Evolutionary conservation across 495 filamentous ascomycete species (phyloP).

Genomic region (Sabuloglossum arenarium): DNA sequence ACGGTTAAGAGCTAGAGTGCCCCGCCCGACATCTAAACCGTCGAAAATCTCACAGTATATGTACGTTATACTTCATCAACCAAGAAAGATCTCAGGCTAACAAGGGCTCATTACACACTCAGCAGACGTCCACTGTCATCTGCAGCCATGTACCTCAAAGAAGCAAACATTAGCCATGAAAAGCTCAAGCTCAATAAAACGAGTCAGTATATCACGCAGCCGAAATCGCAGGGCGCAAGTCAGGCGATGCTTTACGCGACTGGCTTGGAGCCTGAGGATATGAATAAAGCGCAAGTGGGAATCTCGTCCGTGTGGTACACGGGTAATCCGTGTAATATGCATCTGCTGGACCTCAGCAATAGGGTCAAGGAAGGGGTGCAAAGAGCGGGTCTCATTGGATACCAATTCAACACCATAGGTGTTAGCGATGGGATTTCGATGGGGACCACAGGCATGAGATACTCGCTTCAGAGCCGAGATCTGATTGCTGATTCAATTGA

Average conservation of each 20-base stretch:
- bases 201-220: conserved; percentile 65
- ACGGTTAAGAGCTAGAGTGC: not conserved
- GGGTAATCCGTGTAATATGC: conserved; percentile 99
- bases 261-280: conserved; percentile 59
- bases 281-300: conserved; percentile 88
- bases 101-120: not conserved
- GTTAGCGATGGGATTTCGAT: conserved; percentile 75
- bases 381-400: conserved; percentile 54
- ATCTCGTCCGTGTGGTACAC: conserved; percentile 86
- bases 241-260: conserved; percentile 98
- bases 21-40: not conserved
- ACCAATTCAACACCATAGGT: conserved; percentile 96
- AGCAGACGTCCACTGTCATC: not conserved
- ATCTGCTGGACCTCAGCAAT: conserved; percentile 71
- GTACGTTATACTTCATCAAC: not conserved
- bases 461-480: conserved; percentile 81
- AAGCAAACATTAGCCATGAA: not conserved
- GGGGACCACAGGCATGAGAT: conserved; percentile 80
- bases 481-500: conserved; percentile 95
- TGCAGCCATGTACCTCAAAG: not conserved
- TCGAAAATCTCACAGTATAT: not conserved
- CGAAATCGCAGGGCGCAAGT: conserved; percentile 90
- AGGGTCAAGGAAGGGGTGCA: conserved; percentile 70
- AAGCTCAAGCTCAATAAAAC: conserved; percentile 18
- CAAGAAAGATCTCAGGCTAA: not conserved